Evolutionary conservation across 768 basidiomycete genomes (phyloP), one percentile per base, ranked within the genome.

Genomic region (Gymnopilus dilepis): DNA sequence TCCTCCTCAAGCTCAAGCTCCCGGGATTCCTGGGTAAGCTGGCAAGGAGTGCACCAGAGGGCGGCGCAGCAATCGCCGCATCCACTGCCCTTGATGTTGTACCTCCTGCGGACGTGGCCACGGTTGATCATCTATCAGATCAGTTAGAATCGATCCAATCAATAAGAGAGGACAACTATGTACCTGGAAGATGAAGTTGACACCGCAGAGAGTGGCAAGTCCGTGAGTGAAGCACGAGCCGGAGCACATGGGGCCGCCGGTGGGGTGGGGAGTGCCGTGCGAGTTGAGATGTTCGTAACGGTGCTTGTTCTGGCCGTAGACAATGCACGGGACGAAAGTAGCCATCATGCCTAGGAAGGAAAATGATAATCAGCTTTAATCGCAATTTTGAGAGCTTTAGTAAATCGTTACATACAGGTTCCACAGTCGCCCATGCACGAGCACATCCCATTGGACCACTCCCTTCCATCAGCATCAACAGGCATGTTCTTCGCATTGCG

Each of bases 1-100:
- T 72, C 70, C 70, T 84, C 83, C 65, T 84, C 83, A 56, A 80
- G 69, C 66, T 78, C 77, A 11, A 86, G 62, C 62, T 86, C 83
- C 30, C 76, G 74, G 30, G 72, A 72, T 61, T 82, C 83, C 67
- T 86, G 84, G 0, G 75, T 75, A 45, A 86, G 78, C 11, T 75
- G 76, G 67, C 85, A 86, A 17, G 83, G 77, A 0, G 66, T 63
- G 66, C 84, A 85, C 65, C 73, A 84, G 22, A 70, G 76, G 0
- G 78, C 69, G 4, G 75, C 58, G 40, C 68, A 68, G 62, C 79
- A 84, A 60, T 84, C 84, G 2, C 73, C 73, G 54, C 72, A 71
- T 11, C 70, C 65, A n/a, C 74, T 73, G 17, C 84, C 85, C 22
- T 74, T 74, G 67, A 86, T 82, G 52, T 71, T 71, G 69, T 84